Conservation (phyloP, 75 land plant genomes). For the Pinus tabuliformis region DNA sequence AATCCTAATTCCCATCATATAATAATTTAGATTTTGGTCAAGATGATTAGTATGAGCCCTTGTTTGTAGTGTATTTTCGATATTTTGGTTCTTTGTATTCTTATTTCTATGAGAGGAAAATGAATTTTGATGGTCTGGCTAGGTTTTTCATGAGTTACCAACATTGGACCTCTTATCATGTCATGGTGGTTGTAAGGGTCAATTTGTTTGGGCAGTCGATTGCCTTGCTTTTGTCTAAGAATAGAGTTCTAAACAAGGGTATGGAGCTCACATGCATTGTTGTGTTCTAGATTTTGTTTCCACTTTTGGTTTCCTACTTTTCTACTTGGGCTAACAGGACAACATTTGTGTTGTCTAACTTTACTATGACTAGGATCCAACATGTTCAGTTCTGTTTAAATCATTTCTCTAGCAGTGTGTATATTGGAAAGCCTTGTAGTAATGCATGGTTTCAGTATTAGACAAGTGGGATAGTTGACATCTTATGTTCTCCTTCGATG, state of each 20-base stretch:
- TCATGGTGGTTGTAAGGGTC: constrained; percentile 59
- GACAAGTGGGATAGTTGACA: constrained; percentile 24
- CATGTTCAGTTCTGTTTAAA: constrained; percentile 47
- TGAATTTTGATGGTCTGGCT: constrained; percentile 50
- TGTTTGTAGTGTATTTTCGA: constrained; percentile 59
- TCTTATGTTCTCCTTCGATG: constrained; percentile 25
- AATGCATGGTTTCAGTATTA: constrained; percentile 25
- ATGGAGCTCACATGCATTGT: constrained; percentile 43
- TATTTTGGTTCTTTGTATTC: constrained; percentile 52
- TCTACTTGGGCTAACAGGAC: constrained; percentile 3
- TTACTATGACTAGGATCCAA: constrained; percentile 41
- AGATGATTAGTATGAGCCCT: constrained; percentile 66
- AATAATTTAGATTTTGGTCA: constrained; percentile 75
- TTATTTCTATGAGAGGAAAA: constrained; percentile 43
- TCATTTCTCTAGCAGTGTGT: constrained; percentile 31
- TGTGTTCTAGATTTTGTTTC: constrained; percentile 16
- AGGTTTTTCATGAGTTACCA: constrained; percentile 54
- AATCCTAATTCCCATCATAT: constrained; percentile 80
- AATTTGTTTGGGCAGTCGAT: constrained; percentile 60
- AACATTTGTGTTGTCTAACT: constrained; percentile 20
- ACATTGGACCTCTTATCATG: neutral
- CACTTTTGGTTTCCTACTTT: too few species aligned
- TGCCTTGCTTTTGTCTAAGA: constrained; percentile 34
- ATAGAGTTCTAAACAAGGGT: constrained; percentile 33
- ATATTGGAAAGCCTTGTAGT: constrained; percentile 25